Conservation (phyloP, 179 eudicot species). For the Spergularia azorica region DNA sequence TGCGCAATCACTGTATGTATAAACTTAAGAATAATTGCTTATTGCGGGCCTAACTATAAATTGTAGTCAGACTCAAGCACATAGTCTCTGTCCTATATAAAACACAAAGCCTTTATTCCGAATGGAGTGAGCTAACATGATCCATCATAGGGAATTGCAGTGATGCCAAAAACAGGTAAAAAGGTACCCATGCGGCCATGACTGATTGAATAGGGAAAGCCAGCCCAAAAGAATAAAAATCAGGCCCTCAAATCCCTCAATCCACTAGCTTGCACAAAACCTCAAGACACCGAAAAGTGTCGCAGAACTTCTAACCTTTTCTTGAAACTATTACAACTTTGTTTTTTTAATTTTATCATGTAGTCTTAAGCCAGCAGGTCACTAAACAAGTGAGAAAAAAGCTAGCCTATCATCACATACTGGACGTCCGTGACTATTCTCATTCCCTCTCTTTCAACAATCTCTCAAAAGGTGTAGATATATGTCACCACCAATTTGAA, state of each 20-base stretch:
- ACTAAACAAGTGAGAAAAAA: neutral
- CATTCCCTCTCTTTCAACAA: neutral
- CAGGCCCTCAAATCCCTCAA: no score
- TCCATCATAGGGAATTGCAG: neutral
- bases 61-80: neutral
- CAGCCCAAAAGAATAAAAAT: no score
- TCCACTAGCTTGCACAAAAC: no score
- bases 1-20: no score
- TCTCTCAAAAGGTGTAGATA: slow-evolving; percentile 5
- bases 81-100: neutral
- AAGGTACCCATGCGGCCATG: neutral
- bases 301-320: no score
- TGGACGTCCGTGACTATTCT: neutral
- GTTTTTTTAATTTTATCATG: no score
- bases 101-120: neutral
- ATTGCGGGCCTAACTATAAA: neutral
- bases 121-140: neutral
- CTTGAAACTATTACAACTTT: no score
- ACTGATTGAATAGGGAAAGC: neutral
- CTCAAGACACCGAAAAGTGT: no score
- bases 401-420: neutral
- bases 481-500: slow-evolving; percentile 3
- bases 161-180: neutral
- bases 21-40: neutral
- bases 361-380: neutral